Percentiles rank a stretch among this genome's conserved stretches.
These are phyloP conservation scores for Clonostachys solani DNA, from an alignment of 2,329 filamentous ascomycete genomes.

Conservation along the genomic window DNA sequence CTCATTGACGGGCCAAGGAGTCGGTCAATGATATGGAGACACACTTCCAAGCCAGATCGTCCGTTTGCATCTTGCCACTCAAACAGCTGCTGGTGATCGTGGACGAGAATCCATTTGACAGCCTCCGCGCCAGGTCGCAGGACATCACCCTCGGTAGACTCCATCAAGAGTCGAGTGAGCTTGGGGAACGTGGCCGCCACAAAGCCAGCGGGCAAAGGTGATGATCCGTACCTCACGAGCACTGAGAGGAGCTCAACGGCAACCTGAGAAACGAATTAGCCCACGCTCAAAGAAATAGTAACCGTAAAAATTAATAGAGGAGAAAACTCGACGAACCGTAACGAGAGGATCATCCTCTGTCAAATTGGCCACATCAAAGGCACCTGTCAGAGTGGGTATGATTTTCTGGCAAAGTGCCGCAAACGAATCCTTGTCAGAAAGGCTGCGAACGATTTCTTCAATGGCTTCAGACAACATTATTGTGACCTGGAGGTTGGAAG, in stretches of 20 bases:
- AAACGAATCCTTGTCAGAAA: constrained; percentile 68
- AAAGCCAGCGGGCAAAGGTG: constrained; percentile 83
- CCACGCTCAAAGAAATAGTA: too few species aligned
- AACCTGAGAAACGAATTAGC: constrained; percentile 40
- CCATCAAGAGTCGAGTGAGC: constrained; percentile 75
- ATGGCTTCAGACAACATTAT: constrained; percentile 87
- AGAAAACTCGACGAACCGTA: constrained; percentile 44
- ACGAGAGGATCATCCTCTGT: constrained; percentile 82
- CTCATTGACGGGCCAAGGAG: constrained; percentile 80
- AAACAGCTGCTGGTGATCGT: constrained; percentile 88
- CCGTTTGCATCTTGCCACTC: constrained; percentile 77
- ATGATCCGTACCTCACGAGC: constrained; percentile 75
- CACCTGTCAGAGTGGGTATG: constrained; percentile 79
- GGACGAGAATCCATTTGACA: constrained; percentile 83
- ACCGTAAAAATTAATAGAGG: too few species aligned
- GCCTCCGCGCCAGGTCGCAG: constrained; percentile 82
- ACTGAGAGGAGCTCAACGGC: constrained; percentile 81
- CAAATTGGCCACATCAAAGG: constrained; percentile 82
- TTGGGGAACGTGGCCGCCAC: constrained; percentile 84
- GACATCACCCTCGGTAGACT: constrained; percentile 81
- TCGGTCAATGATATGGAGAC: constrained; percentile 87
- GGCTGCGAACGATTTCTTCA: constrained; percentile 73
- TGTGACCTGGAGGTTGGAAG: constrained; percentile 85
- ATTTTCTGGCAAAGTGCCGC: constrained; percentile 79
- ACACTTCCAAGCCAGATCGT: constrained; percentile 81